Evolutionary conservation across 495 filamentous ascomycete species (phyloP), one percentile per base, ranked within the genome.

Genomic region (Talaromyces ruber): DNA sequence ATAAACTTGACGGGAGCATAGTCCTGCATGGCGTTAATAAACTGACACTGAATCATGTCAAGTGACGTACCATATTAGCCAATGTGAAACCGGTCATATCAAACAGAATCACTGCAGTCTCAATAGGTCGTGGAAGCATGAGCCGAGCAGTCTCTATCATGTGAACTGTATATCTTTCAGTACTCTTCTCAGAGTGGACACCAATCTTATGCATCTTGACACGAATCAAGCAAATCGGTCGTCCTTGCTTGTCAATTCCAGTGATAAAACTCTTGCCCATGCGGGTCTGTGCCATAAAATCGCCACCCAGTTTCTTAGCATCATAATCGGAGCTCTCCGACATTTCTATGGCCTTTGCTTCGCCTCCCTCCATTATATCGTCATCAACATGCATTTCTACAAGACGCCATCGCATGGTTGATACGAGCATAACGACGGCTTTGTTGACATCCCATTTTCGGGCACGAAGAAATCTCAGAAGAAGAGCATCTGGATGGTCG

Each of bases 1-100:
- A 98, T 96, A 79, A 97, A 98, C 68, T 93, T 98, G 25, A 98
- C 91, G 0, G 94, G 94, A 0, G 90, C 84, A 70, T 98, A 98
- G 70, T 98, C 94, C 90, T 92, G 43, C 22, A 12, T 26, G 29
- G 7, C n/a, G 16, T 64, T 58, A 58, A 9, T 9, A 18, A 59
- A 12, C 3, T 52, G 24, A 54, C 8, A 24, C 22, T 11, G 16
- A 54, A 18, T 21, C 7, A 8, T 22, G 18, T 12, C 16, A 12
- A 26, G 16, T 25, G 8, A 59, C 79, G 70, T 77, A 92, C 90
- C 94, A 98, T 97, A 72, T 98, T 98, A 1, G 93, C 86, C 74
- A 98, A 77, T 52, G 87, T 86, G 73, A 98, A 98, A 61, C 85
- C 83, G 11, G 89, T 94, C 90, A 98, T 94, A 72, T 98, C 93